Conservation (phyloP, 148 eudicot species). For the Nepenthes mirabilis region DNA sequence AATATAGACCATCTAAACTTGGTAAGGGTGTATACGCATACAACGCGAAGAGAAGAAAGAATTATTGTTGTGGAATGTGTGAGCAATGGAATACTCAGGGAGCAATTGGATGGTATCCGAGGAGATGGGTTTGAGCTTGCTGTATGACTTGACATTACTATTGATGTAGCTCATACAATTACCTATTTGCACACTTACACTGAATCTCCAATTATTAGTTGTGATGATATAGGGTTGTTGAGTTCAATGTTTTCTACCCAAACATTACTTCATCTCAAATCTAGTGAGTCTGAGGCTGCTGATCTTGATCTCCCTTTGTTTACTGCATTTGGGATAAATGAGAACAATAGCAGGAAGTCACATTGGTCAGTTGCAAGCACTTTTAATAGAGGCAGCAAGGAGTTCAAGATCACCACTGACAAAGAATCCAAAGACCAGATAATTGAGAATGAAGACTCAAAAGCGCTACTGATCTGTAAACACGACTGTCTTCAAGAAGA, state of each 20-base stretch:
- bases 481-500: conserved; percentile 15
- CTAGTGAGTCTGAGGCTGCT: conserved; percentile 22
- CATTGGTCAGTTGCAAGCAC: conserved; percentile 8
- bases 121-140: too few species aligned
- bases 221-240: conserved; percentile 15
- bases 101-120: too few species aligned
- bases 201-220: too few species aligned
- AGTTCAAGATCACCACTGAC: conserved; percentile 48
- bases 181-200: too few species aligned
- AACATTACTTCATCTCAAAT: conserved; percentile 21
- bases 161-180: too few species aligned
- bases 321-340: conserved; percentile 14
- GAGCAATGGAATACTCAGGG: too few species aligned
- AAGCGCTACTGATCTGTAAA: conserved; percentile 14
- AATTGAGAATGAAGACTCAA: not conserved
- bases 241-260: conserved; percentile 23
- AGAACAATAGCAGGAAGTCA: conserved; percentile 14
- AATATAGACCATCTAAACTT: too few species aligned
- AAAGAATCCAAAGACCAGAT: conserved; percentile 40
- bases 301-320: conserved; percentile 20
- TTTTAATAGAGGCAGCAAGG: conserved; percentile 8
- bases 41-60: too few species aligned
- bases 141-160: too few species aligned
- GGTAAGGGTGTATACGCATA: too few species aligned
- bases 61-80: too few species aligned